A percentile compares a stretch with the other conserved stretches of the same genome.
phyloP scores from a whole-genome alignment of 495 filamentous ascomycete genomes.

The Pseudomonodictys pantanalensis region DNA sequence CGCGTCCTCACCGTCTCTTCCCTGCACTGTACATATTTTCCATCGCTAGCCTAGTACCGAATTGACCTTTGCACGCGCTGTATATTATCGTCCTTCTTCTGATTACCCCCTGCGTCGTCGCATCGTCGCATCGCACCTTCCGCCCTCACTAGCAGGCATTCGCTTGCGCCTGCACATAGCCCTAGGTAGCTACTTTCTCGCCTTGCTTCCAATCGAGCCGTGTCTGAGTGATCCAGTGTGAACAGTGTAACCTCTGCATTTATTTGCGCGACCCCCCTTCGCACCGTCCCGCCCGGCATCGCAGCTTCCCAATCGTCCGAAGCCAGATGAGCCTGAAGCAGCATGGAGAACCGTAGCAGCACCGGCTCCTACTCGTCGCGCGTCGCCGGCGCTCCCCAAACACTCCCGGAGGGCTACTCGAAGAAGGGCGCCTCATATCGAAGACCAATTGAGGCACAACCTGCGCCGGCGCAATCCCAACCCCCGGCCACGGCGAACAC shows the following conservation, averaged over 20 bases:
- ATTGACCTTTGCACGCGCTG: not conserved
- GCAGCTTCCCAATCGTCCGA: not conserved
- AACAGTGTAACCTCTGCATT: not conserved
- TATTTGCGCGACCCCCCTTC: not conserved
- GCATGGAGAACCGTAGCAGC: slow-evolving; percentile 25
- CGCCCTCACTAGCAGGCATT: slow-evolving; percentile 7
- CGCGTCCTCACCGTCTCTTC: not conserved
- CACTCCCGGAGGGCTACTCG: slow-evolving; percentile 22
- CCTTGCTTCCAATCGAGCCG: not conserved
- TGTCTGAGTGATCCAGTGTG: not conserved
- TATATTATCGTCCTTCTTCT: not conserved
- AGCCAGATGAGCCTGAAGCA: slow-evolving; percentile 5
- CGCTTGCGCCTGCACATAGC: not conserved
- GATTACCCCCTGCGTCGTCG: not conserved
- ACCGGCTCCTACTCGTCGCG: slow-evolving; percentile 26
- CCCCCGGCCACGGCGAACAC: slow-evolving; percentile 2
- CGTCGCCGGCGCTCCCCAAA: not conserved
- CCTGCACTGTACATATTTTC: not conserved
- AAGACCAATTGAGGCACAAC: slow-evolving; percentile 24
- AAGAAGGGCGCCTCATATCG: slow-evolving; percentile 27
- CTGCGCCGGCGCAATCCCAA: slow-evolving; percentile 12
- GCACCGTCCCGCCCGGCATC: not conserved
- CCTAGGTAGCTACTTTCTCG: slow-evolving; percentile 5
- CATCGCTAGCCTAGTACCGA: too few relatives aligned
- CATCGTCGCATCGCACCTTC: slow-evolving; percentile 10